phyloP scores from a whole-genome alignment of 2,329 filamentous ascomycete species.

The Paracamarosporium sp. region DNA sequence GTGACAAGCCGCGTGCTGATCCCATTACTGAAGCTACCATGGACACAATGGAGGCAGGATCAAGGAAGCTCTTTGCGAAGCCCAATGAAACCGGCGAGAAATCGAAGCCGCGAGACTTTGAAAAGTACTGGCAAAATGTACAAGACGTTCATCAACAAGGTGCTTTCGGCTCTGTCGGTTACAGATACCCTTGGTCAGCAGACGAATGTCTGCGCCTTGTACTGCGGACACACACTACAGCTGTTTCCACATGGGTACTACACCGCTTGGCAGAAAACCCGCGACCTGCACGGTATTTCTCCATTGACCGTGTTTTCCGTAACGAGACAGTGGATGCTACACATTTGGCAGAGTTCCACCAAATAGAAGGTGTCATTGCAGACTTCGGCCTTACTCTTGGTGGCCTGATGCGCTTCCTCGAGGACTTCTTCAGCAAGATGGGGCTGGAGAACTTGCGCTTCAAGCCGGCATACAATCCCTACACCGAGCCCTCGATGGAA shows the following conservation, averaged over 20 bases:
- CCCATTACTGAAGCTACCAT: slow-evolving; percentile 55
- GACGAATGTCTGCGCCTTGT: slow-evolving; percentile 88
- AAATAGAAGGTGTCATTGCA: slow-evolving; percentile 97
- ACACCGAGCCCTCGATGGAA: slow-evolving; percentile 84
- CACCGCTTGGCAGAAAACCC: slow-evolving; percentile 86
- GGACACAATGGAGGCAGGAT: slow-evolving; percentile 56
- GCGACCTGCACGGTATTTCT: slow-evolving; percentile 93
- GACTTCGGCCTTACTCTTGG: slow-evolving; percentile 93
- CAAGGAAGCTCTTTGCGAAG: slow-evolving; percentile 61
- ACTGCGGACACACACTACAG: slow-evolving; percentile 94
- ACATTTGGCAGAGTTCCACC: slow-evolving; percentile 97
- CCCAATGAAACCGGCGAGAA: slow-evolving; percentile 61
- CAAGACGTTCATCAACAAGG: slow-evolving; percentile 86
- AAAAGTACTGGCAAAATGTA: slow-evolving; percentile 88
- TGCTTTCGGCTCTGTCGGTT: slow-evolving; percentile 93
- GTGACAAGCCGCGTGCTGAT: slow-evolving; percentile 70
- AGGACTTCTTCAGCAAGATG: slow-evolving; percentile 96
- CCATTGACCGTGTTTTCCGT: slow-evolving; percentile 96
- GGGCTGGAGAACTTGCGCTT: slow-evolving; percentile 86
- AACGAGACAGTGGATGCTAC: slow-evolving; percentile 98
- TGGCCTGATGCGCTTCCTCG: slow-evolving; percentile 75
- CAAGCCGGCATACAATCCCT: slow-evolving; percentile 94
- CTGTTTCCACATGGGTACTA: slow-evolving; percentile 88
- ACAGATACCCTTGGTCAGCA: slow-evolving; percentile 91
- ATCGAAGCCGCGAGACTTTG: slow-evolving; percentile 68